A percentile compares a stretch with the other conserved stretches of the same genome.
Conservation (phyloP, 2,329 filamentous ascomycete genomes). For the Aspergillus pseudoglaucus region DNA sequence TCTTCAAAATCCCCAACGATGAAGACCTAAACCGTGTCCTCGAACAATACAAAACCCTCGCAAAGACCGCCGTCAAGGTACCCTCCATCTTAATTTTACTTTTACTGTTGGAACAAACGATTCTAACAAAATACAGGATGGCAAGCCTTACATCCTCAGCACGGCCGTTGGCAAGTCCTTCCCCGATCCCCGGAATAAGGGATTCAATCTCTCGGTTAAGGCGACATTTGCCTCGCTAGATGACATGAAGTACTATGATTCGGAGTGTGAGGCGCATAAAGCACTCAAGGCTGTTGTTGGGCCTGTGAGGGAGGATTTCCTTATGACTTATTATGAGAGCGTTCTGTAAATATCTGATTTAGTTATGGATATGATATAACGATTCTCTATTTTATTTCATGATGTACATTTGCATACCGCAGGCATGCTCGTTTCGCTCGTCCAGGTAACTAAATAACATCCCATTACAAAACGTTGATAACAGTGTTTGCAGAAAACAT, state of each 20-base stretch:
- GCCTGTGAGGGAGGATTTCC: conserved; percentile 28
- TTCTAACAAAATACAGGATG: conserved; percentile 46
- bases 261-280: conserved; percentile 50
- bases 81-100: background rate
- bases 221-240: conserved; percentile 58
- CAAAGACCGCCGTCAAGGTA: conserved; percentile 42
- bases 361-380: background rate
- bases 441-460: conserved; percentile 1
- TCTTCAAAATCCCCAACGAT: conserved; percentile 48
- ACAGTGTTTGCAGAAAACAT: background rate
- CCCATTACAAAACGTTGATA: conserved; percentile 5
- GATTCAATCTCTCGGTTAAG: conserved; percentile 59
- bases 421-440: conserved; percentile 6
- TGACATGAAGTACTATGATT: conserved; percentile 66
- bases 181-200: conserved; percentile 56
- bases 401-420: conserved; percentile 22
- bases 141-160: conserved; percentile 62
- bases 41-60: conserved; percentile 39
- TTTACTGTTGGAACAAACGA: background rate
- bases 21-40: conserved; percentile 39
- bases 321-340: conserved; percentile 34
- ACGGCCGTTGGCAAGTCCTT: conserved; percentile 50
- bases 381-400: conserved; percentile 10
- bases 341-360: conserved; percentile 17
- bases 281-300: conserved; percentile 36